Base-by-base conservation (phyloP, 108 stramenopile genomes). In the Pseudonitzschia delicatissima region DNA sequence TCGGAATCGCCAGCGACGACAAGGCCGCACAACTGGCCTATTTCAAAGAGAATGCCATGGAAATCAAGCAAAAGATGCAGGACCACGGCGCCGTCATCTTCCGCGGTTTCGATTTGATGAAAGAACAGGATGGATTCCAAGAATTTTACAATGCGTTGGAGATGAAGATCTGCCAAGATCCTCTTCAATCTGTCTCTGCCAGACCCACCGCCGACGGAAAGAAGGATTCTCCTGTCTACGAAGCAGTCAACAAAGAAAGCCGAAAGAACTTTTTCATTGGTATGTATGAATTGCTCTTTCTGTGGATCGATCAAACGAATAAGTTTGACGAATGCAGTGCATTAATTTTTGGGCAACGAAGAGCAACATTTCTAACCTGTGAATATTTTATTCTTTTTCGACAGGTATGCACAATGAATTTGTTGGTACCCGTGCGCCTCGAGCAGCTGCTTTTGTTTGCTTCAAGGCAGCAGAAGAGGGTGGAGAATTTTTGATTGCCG, bases 341-440 rank as follows among this genome's bases (percentile, higher is more conserved):
- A n/a, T n/a, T n/a, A n/a, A n/a, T n/a, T n/a, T n/a, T n/a, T n/a
- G n/a, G n/a, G n/a, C n/a, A n/a, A n/a, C n/a, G n/a, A n/a, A n/a
- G n/a, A n/a, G n/a, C n/a, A n/a, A n/a, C n/a, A n/a, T n/a, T n/a
- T 7, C 42, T 13, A 44, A 5, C 42, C 3, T 44, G 42, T n/a
- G n/a, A 6, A 3, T 7, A n/a, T 7, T 3, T 7, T 44, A n/a
- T n/a, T 1, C 17, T 2, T n/a, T 44, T n/a, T 5, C 7, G 42
- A 7, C 67, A 83, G 83, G 93, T 2, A 94, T 94, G 93, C 93
- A 94, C 86, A 94, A 94, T 73, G 93, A 94, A 67, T 92, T 94
- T 66, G 93, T 94, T 25, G 93, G 93, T 13, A 92, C 88, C 4
- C 81, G 93, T 42, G 90, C 93, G 18, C 90, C 90, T 17, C 85